A percentile compares a stretch with the other conserved stretches of the same genome.
Conservation (phyloP, 106 monocot genomes). For the Dactylorhiza incarnata region DNA sequence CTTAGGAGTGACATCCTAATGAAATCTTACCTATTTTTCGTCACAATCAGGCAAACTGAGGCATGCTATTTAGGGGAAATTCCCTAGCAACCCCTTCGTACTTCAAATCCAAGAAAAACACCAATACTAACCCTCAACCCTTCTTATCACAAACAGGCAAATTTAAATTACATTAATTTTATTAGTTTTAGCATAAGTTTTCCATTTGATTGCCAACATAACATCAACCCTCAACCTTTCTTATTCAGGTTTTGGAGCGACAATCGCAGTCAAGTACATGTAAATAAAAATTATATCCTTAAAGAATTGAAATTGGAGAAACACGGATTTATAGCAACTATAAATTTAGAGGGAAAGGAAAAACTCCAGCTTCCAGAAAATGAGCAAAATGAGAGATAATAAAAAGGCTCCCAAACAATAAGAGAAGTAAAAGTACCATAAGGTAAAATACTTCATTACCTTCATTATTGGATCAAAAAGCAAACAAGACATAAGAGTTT, state of each 20-base stretch:
- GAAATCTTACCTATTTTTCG: too few relatives aligned
- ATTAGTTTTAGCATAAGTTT: background rate
- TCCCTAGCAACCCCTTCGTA: too few relatives aligned
- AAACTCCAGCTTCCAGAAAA: background rate
- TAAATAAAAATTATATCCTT: background rate
- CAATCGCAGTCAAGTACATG: background rate
- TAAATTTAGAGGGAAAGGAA: background rate
- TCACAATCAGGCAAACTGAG: too few relatives aligned
- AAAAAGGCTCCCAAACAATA: background rate
- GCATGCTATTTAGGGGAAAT: too few relatives aligned
- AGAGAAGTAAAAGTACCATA: background rate
- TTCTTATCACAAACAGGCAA: background rate
- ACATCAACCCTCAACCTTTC: background rate
- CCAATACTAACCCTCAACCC: too few relatives aligned
- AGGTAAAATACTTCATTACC: conserved; percentile 30
- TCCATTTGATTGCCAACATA: background rate
- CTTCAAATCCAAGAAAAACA: too few relatives aligned
- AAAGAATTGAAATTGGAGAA: background rate
- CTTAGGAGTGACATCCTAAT: background rate
- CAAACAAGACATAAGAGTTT: conserved; percentile 77
- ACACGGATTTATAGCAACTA: background rate
- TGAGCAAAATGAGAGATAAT: background rate
- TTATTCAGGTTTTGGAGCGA: too few relatives aligned
- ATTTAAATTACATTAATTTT: background rate
- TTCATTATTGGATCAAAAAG: conserved; percentile 88